Evolutionary conservation across 1,139 yeast species (phyloP), one percentile per base, ranked within the genome.

Genomic region (Taphrina pruni): DNA sequence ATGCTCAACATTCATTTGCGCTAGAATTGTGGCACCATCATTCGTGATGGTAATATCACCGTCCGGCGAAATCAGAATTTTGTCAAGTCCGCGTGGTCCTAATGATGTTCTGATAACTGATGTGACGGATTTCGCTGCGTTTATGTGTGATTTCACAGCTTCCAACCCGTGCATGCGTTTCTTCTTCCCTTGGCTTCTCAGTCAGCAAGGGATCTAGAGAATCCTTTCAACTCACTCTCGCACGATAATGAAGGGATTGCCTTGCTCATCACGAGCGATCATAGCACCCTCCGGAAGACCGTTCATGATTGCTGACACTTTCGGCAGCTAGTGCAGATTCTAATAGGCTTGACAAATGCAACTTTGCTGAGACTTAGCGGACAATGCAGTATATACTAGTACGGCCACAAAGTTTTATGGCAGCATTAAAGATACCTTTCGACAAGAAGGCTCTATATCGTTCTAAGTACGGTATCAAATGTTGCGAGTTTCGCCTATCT

Each of bases 21-120:
- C 85, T 74, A 95, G 83, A 76, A 95, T 94, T 11, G 99, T 95
- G 68, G 99, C 99, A 74, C 99, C 99, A 78, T 95, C 99, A 78
- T 95, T 95, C 68, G 99, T 95, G 74, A 95, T 94, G 69, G 97
- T 94, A 78, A 95, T 95, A 72, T 94, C 99, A 36, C 99, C 99
- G 78, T 94, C 99, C 58, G 95, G 98, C 41, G 87, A 84, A 73
- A 94, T 90, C 75, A 95, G 83, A 75, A 95, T 94, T 81, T 95
- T 95, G 79, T 95, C 99, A 76, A 95, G 82, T n/a, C 99, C 75
- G 77, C 99, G 86, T 70, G 99, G 99, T 6, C 99, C 99, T 73
- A 95, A 82, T 0, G 97, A 91, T 0, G 97, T 90, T 77, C 89
- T 90, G 73, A 95, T 89, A 73, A 95, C 91, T 45, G 93, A 88